Conservation (phyloP, 169 alveolate species). For the Plasmodium billcollinsi region DNA sequence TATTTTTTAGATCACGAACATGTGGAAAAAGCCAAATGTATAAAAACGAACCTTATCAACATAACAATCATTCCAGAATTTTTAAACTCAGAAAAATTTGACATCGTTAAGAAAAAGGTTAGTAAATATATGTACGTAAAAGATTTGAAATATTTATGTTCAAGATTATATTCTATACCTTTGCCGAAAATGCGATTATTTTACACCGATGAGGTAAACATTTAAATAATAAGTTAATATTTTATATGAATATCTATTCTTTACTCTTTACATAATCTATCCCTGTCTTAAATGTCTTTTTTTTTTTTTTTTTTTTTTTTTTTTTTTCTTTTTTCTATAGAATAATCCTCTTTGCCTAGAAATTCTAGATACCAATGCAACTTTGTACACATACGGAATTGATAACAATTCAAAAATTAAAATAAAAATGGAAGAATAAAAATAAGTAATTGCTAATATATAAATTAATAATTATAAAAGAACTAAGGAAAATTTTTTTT, state of each 20-base stretch:
- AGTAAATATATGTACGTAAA: slow-evolving; percentile 56
- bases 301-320: not conserved
- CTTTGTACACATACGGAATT: slow-evolving; percentile 71
- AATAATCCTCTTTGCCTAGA: slow-evolving; percentile 67
- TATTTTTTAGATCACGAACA: slow-evolving; percentile 11
- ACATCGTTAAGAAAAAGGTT: slow-evolving; percentile 69
- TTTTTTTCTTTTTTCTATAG: slow-evolving; percentile 17
- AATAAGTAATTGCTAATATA: not conserved
- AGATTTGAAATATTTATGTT: slow-evolving; percentile 67
- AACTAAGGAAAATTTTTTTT: too few species aligned
- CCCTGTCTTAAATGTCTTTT: not conserved
- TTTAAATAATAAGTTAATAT: too few species aligned
- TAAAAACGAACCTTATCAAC: slow-evolving; percentile 52
- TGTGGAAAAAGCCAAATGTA: slow-evolving; percentile 22
- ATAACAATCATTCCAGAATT: slow-evolving; percentile 74
- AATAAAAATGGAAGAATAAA: slow-evolving; percentile 44
- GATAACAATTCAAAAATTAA: slow-evolving; percentile 73
- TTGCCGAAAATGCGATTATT: slow-evolving; percentile 36
- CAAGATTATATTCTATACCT: slow-evolving; percentile 66
- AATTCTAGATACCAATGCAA: slow-evolving; percentile 72
- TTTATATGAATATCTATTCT: too few species aligned
- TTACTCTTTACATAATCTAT: too few species aligned
- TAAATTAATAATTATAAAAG: too few species aligned
- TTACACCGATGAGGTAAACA: slow-evolving; percentile 66
- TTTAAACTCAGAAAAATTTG: slow-evolving; percentile 45